phyloP scores from a whole-genome alignment of 1,284 basidiomycete species.

The Melampsora americana region DNA sequence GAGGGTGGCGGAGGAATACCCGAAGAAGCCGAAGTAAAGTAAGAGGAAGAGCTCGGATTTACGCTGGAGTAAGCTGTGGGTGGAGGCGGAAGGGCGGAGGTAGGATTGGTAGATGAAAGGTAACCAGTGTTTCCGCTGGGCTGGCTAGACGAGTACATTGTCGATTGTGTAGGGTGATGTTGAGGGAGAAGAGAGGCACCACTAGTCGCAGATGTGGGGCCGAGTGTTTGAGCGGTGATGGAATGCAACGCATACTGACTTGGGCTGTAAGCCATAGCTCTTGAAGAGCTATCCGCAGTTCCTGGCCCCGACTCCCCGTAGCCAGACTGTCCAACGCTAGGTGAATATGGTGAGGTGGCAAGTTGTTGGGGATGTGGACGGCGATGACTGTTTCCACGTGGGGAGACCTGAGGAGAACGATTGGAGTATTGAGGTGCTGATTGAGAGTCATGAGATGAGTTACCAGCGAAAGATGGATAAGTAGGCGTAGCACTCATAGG shows the following conservation, averaged over 20 bases:
- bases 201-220: neutral
- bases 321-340: neutral
- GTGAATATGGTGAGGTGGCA: neutral
- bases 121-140: too few species aligned
- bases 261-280: neutral
- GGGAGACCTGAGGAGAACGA: neutral
- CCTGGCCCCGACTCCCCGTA: neutral
- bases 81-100: neutral
- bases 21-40: neutral
- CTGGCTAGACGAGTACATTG: too few species aligned
- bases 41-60: neutral
- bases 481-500: too few species aligned
- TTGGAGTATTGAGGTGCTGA: neutral
- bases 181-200: neutral
- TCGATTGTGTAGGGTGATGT: neutral
- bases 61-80: neutral
- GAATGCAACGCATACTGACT: conserved; percentile 3
- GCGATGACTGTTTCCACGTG: neutral
- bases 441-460: neutral
- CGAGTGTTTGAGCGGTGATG: neutral
- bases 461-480: neutral
- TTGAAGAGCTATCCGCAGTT: neutral
- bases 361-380: neutral
- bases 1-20: neutral
- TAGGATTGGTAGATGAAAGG: too few species aligned